These are phyloP conservation scores for Aspergillus sp. DNA, from an alignment of 2,329 filamentous ascomycete genomes.

Conservation along the genomic window DNA sequence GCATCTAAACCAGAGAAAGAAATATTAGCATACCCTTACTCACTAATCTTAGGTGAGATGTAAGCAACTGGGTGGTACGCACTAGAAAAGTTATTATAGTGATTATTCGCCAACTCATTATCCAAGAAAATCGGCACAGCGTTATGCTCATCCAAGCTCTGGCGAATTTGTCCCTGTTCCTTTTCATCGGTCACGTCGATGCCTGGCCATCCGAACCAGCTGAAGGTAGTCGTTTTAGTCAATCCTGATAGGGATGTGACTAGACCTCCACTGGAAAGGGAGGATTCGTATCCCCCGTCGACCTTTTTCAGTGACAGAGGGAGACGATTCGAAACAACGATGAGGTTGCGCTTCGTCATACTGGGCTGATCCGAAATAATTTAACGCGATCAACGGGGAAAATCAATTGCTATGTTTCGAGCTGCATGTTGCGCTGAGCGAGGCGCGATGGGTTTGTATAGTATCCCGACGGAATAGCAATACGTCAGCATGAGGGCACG, in stretches of 20 bases:
- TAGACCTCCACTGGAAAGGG: slow-evolving; percentile 87
- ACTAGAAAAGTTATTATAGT: slow-evolving; percentile 98
- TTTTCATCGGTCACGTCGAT: slow-evolving; percentile 74
- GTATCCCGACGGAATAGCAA: not conserved
- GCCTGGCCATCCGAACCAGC: slow-evolving; percentile 97
- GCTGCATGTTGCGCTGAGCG: too few relatives aligned
- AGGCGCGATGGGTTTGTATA: not conserved
- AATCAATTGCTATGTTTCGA: not conserved
- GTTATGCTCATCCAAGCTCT: slow-evolving; percentile 74
- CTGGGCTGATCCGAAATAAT: not conserved
- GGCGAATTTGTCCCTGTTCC: slow-evolving; percentile 69
- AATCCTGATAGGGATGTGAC: slow-evolving; percentile 87
- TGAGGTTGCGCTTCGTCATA: slow-evolving; percentile 31
- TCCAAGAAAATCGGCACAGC: slow-evolving; percentile 86
- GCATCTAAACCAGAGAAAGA: slow-evolving; percentile 61
- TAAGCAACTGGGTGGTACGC: slow-evolving; percentile 28
- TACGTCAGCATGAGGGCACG: slow-evolving; percentile 6
- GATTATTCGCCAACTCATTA: slow-evolving; percentile 81
- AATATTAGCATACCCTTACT: too few relatives aligned
- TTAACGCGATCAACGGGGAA: not conserved
- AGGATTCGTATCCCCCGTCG: slow-evolving; percentile 79
- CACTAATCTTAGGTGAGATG: too few relatives aligned
- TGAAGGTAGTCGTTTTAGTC: slow-evolving; percentile 84
- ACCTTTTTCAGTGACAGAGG: slow-evolving; percentile 88
- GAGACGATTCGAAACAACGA: slow-evolving; percentile 87